Evolutionary conservation across 441 rosid species (phyloP), one percentile per base, ranked within the genome.

Genomic region (Cnidoscolus chayamansa): DNA sequence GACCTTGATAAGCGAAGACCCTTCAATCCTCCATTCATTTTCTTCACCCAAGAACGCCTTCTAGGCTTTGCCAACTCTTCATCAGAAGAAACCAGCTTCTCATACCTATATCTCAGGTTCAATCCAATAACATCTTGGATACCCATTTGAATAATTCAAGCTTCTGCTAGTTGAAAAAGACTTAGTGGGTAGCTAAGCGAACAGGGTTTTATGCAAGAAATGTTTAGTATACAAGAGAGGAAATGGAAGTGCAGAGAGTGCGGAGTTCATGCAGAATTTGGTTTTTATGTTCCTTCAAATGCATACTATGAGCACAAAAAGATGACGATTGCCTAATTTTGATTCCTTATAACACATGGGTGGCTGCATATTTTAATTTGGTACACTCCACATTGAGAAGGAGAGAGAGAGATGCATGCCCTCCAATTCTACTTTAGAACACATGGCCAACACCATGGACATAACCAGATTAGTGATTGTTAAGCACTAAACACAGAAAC

Each of bases 1-100:
- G 84, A 79, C 15, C 81, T 80, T 1, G 75, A 76, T 68, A 82
- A 62, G 4, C 89, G 76, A 15, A 87, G 25, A 9, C 86, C 86
- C 81, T 71, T 83, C 0, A 74, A 30, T 64, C 79, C 65, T 55
- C 86, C 84, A 4, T 79, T 82, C 68, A 70, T 72, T 54, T 71
- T 76, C 85, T 70, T 84, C 73, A 78, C 60, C 86, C 81, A 75
- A 19, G 68, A 53, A 76, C 76, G 68, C 32, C 63, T 59, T 25
- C 77, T 70, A 5, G 71, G 56, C 75, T 80, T 83, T 19, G n/a
- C 75, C 32, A 65, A 15, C 13, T 48, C 71, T 48, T 79, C 80
- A 11, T 76, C 78, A 2, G 13, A 54, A 10, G 4, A 54, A 20
- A 2, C 45, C 4, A 86, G 86, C 85, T 72, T 79, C 76, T 74